Percentiles rank a stretch among this genome's conserved stretches.
Evolutionary conservation across 1,139 yeast genomes (phyloP).

Genomic region (Arxiozyma heterogenica): DNA sequence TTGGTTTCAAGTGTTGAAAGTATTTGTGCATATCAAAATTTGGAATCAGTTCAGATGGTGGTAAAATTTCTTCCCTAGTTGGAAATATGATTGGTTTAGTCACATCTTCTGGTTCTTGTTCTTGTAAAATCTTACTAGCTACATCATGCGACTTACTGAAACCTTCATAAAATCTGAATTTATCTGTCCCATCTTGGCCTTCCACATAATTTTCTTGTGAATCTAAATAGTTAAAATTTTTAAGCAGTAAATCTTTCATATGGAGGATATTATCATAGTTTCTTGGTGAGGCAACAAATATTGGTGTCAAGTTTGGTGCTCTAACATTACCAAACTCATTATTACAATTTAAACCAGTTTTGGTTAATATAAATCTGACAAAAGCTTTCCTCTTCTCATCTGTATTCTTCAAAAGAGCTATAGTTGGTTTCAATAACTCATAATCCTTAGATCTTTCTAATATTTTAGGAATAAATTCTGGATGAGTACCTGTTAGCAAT

Average conservation of each 20-base stretch:
- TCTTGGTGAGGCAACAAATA: constrained; percentile 32
- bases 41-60: constrained; percentile 52
- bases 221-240: constrained; percentile 6
- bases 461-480: constrained; percentile 63
- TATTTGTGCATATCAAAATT: constrained; percentile 58
- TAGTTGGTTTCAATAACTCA: constrained; percentile 33
- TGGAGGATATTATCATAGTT: constrained; percentile 31
- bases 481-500: constrained; percentile 79
- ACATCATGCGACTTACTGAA: constrained; percentile 25
- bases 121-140: constrained; percentile 20
- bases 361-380: constrained; percentile 45
- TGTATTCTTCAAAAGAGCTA: constrained; percentile 35
- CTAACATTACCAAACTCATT: constrained; percentile 41
- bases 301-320: constrained; percentile 64
- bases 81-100: constrained; percentile 42
- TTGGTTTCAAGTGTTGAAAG: constrained; percentile 38
- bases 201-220: constrained; percentile 13
- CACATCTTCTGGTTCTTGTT: constrained; percentile 46
- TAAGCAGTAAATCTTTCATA: constrained; percentile 12
- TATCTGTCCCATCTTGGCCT: constrained; percentile 24
- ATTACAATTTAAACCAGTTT: constrained; percentile 56
- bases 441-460: constrained; percentile 33
- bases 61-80: constrained; percentile 32
- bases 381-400: constrained; percentile 47
- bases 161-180: constrained; percentile 29